Conservation (phyloP, 441 rosid species). For the Aquilaria agallochum region DNA sequence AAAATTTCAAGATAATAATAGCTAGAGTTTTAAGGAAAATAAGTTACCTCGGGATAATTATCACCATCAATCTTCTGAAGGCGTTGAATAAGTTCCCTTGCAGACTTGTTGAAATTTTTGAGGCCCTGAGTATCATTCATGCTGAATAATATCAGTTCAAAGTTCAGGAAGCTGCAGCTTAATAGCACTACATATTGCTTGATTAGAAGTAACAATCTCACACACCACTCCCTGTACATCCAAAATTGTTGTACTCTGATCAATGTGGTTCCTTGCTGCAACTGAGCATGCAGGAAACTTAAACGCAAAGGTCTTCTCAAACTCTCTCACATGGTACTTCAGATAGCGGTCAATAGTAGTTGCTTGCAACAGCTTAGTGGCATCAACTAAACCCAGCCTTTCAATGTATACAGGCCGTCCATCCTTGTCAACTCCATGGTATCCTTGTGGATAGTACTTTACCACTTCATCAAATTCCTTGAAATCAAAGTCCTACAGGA, state of each 20-base stretch:
- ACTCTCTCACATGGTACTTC: constrained; percentile 52
- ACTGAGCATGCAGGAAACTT: constrained; percentile 77
- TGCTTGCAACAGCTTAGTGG: constrained; percentile 51
- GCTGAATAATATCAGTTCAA: neutral
- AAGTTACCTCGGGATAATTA: constrained; percentile 80
- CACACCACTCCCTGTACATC: constrained; percentile 93
- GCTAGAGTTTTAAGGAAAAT: neutral
- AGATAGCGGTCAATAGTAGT: constrained; percentile 53
- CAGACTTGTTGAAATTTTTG: constrained; percentile 70
- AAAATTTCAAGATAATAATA: neutral
- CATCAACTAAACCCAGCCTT: constrained; percentile 70
- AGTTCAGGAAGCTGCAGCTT: too few species aligned
- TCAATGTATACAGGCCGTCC: constrained; percentile 83
- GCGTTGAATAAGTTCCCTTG: constrained; percentile 66
- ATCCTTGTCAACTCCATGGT: constrained; percentile 81
- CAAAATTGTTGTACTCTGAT: constrained; percentile 87
- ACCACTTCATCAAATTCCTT: constrained; percentile 69
- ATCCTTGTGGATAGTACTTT: constrained; percentile 79
- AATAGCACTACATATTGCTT: too few species aligned
- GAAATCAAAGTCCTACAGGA: constrained; percentile 46
- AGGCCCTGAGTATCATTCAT: constrained; percentile 47
- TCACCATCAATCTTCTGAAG: constrained; percentile 82
- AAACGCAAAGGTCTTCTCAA: constrained; percentile 58
- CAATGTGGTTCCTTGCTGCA: constrained; percentile 74
- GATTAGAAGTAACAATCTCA: constrained; percentile 8